Conservation (phyloP, 1,284 basidiomycete species). For the Nidula niveotomentosa region DNA sequence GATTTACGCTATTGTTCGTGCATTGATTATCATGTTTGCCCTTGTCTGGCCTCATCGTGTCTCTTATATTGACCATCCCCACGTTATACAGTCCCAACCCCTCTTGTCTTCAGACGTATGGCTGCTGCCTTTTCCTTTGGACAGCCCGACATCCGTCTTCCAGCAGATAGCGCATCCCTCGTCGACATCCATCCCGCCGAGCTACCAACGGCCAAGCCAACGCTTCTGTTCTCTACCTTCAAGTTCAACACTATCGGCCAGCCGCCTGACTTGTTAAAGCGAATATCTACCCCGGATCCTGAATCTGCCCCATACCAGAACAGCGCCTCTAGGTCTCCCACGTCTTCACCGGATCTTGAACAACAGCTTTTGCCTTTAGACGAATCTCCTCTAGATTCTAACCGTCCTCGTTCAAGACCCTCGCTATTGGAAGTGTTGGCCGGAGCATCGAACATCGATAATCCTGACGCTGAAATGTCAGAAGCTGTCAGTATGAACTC, state of each 20-base stretch:
- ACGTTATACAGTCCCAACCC: too few relatives aligned
- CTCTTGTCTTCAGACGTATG: too few relatives aligned
- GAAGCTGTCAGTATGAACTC: too few relatives aligned
- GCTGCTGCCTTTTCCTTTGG: too few relatives aligned
- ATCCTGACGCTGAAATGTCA: too few relatives aligned
- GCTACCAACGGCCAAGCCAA: conserved; percentile 4
- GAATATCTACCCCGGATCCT: conserved; percentile 35
- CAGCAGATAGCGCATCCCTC: too few relatives aligned
- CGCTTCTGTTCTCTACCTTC: conserved; percentile 31
- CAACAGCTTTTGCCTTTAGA: conserved; percentile 10
- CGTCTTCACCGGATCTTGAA: conserved; percentile 24
- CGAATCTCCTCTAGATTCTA: not conserved
- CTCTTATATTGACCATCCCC: too few relatives aligned
- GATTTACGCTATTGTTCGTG: too few relatives aligned
- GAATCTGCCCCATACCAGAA: conserved; percentile 14
- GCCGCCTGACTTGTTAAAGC: conserved; percentile 40
- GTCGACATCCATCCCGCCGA: too few relatives aligned
- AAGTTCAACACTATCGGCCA: conserved; percentile 47
- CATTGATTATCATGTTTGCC: too few relatives aligned
- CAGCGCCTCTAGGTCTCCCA: conserved; percentile 16
- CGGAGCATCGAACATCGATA: not conserved
- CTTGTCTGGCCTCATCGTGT: too few relatives aligned
- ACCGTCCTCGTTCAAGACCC: not conserved
- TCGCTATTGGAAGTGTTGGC: not conserved
- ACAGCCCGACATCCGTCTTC: too few relatives aligned